Base-by-base conservation (phyloP, 1,139 yeast species). In the Tardiomyces depauwii region DNA sequence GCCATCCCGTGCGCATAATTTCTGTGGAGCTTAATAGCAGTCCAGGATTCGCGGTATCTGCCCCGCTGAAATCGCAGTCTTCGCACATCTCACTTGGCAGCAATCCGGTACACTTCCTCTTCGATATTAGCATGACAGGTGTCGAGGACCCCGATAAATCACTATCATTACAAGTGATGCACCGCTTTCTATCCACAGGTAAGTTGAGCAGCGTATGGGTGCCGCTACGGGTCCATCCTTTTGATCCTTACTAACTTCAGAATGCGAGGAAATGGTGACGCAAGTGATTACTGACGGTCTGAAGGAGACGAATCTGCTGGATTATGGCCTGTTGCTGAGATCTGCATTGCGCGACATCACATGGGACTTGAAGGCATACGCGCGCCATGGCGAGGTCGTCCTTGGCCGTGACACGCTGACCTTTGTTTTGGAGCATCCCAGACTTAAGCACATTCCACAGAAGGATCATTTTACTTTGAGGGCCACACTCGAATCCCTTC, bases 101-200 rank as follows among this genome's bases (percentile, higher is more conserved):
- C n/a, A 88, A 84, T 48, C 84, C 88, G 0, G 77, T 78, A 0
- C 72, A 78, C 1, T 74, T 73, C 43, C 78, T 82, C 49, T 85
- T 75, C 60, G 71, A 73, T 44, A 71, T 83, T 21, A 61, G 60
- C 28, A 63, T 58, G 33, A 49, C 43, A 14, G 47, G 52, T n/a
- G 49, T 30, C 18, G 45, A 49, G 5, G 48, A 27, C 30, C 40
- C 25, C 23, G 30, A 33, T 12, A n/a, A 42, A 1, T 7, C 18
- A 30, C 13, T 49, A 45, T 38, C 40, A 6, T 43, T 54, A 18
- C 27, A 36, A 14, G 44, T 55, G 13, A 28, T n/a, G 2, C 49
- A 55, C 39, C 49, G 55, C 2, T 36, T 47, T 5, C 39, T 46
- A 14, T 44, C 44, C 6, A 36, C 44, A 40, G 58, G 55, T 30